Base-by-base conservation (phyloP, 2,329 filamentous ascomycete species). In the Parastagonospora nodorum region DNA sequence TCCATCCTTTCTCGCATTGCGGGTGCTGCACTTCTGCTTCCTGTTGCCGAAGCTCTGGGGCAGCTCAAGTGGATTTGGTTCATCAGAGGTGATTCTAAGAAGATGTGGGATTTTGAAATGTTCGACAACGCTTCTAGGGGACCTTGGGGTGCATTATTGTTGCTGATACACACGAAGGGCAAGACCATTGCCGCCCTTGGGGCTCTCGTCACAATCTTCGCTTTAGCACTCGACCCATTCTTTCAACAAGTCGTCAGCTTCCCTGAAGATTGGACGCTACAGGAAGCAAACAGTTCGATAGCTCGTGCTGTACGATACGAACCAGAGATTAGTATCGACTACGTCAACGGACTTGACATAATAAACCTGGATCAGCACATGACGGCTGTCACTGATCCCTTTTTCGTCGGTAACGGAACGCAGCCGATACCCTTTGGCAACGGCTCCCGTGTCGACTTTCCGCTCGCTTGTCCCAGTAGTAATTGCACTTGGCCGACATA, bases 1-100 rank as follows among this genome's bases (percentile, higher is more conserved):
- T 60, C 68, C 0, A 42, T 73, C 0, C 49, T 73, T 0, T 67
- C 68, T 0, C 64, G 55, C n/a, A 59, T 73, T 9, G 64, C 66
- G 0, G 65, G 61, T 4, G 69, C 66, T 2, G 61, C 68, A 0
- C 55, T 72, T 0, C 51, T 71, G 0, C 39, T 73, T 0, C 70
- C 68, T 0, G 56, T 66, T 0, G 60, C 67, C 0, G 69, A 73
- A 38, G 67, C 65, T 0, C 45, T 74, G 0, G 71, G 71, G 0
- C 71, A 74, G 36, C 31, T 72, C 2, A 73, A 73, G 14, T 74
- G 71, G 71, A 67, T 56, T 12, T 73, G 71, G 71, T 73, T 73
- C 10, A 28, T 73, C 11, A 33, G 49, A 2, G 40, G 53, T 0
- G 31, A 67, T 5, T 64, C 67, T 0, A 70, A 68, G 15, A 51